phyloP scores from a whole-genome alignment of 768 basidiomycete species.

The Pleurotus citrinopileatus region DNA sequence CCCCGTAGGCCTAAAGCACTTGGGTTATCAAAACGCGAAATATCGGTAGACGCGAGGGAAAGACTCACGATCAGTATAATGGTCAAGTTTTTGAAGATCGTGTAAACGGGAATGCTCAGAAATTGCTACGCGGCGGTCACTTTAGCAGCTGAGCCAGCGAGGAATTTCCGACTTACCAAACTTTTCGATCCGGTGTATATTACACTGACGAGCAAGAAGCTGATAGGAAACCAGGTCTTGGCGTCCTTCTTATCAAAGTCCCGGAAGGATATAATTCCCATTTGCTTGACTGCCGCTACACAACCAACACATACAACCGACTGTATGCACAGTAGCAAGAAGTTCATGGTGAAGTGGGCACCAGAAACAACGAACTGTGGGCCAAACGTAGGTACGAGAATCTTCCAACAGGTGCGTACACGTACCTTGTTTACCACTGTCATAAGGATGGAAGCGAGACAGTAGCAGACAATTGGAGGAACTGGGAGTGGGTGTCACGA shows the following conservation, averaged over 20 bases:
- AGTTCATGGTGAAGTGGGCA: constrained; percentile 92
- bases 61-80: constrained; percentile 90
- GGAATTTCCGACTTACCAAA: constrained; percentile 56
- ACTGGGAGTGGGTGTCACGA: constrained; percentile 38
- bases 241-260: constrained; percentile 82
- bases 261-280: constrained; percentile 82
- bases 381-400: background rate
- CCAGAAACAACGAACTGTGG: constrained; percentile 92
- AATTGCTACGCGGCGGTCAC: constrained; percentile 69
- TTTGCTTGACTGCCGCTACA: constrained; percentile 69
- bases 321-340: constrained; percentile 89
- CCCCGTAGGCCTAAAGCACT: constrained; percentile 81
- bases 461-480: constrained; percentile 84
- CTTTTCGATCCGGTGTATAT: constrained; percentile 99
- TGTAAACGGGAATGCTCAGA: constrained; percentile 95
- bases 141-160: background rate
- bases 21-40: background rate
- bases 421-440: constrained; percentile 93
- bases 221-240: constrained; percentile 93
- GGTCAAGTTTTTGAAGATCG: constrained; percentile 99
- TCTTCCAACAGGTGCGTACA: background rate
- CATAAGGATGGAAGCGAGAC: constrained; percentile 92
- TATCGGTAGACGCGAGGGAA: background rate
- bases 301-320: constrained; percentile 82
- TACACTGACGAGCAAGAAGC: constrained; percentile 85